Evolutionary conservation across 164 flowering plant species (phyloP), one percentile per base, ranked within the genome.

Genomic region (Magnolia sinica): DNA sequence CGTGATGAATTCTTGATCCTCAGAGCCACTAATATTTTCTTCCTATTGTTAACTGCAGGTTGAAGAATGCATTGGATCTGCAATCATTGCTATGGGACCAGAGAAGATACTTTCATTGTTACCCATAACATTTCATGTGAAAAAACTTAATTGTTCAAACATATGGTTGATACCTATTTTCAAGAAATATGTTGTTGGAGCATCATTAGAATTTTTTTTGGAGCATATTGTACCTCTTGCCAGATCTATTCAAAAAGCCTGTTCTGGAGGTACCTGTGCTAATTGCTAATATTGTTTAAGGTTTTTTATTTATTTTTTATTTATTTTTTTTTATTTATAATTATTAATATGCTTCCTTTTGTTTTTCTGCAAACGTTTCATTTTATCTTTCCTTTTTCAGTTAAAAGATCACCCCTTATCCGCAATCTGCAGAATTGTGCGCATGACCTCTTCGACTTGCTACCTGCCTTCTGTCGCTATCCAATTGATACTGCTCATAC

Each of bases 11-110:
- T 55, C 13, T 68, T 37, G 29, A 13, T 74, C 31, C 68, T 16
- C 24, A 13, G 49, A 23, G 24, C 55, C 70, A 66, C 73, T 80
- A 22, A 72, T 76, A 4, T 66, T 68, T 55, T 3, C 45, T 27
- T 65, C 78, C 79, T 50, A 13, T 73, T 78, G 7, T 70, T 11
- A 23, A 72, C 71, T 86, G 81, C 92, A 94, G 96, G 84, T 94
- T 79, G 84, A 87, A 71, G 84, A 83, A 27, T 91, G 97, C 87
- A 84, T 94, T 52, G 98, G 98, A 49, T 89, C 91, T 87, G 97
- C 98, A 77, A 85, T 96, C 77, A 79, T 81, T 85, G 92, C 97
- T 49, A 88, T 94, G 91, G 99, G 99, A 77, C 92, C 96, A 19
- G 91, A 91, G 83, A 89, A 81, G 82, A 79, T 91, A 59, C 91